phyloP scores from a whole-genome alignment of 768 basidiomycete genomes.

The Lentinula edodes region DNA sequence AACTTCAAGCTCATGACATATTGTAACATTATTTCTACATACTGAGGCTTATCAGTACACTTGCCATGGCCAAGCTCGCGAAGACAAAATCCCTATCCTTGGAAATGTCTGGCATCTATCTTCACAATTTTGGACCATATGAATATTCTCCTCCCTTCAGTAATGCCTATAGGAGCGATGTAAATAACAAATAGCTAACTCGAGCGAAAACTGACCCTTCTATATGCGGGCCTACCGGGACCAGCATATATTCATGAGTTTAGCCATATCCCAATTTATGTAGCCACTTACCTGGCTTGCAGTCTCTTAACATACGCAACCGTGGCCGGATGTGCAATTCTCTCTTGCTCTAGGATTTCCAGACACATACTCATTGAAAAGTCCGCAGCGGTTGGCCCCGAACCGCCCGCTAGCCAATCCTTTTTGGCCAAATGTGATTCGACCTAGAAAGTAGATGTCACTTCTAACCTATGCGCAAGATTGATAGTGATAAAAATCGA shows the following conservation, averaged over 20 bases:
- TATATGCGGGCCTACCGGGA: not conserved
- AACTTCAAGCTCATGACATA: too few relatives aligned
- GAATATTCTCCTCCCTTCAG: constrained; percentile 1
- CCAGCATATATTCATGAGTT: not conserved
- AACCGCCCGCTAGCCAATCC: constrained; percentile 3
- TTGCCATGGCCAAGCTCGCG: too few relatives aligned
- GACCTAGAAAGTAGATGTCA: not conserved
- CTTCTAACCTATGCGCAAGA: not conserved
- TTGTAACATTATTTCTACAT: too few relatives aligned
- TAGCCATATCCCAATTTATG: not conserved
- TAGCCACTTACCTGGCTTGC: not conserved
- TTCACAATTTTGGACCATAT: not conserved
- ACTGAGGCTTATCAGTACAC: too few relatives aligned
- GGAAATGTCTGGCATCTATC: not conserved
- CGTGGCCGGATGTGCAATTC: not conserved
- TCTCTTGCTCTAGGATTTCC: not conserved
- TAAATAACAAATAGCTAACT: not conserved
- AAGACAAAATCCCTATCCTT: too few relatives aligned
- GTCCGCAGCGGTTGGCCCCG: constrained; percentile 3
- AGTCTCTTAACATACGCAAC: constrained; percentile 2
- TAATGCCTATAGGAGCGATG: not conserved
- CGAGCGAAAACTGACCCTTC: not conserved
- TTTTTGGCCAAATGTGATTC: constrained; percentile 1
- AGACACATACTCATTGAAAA: constrained; percentile 3
- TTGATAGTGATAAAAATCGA: not conserved